phyloP scores from a whole-genome alignment of 805 yeast species.

The Saccharomycopsis fodiens region DNA sequence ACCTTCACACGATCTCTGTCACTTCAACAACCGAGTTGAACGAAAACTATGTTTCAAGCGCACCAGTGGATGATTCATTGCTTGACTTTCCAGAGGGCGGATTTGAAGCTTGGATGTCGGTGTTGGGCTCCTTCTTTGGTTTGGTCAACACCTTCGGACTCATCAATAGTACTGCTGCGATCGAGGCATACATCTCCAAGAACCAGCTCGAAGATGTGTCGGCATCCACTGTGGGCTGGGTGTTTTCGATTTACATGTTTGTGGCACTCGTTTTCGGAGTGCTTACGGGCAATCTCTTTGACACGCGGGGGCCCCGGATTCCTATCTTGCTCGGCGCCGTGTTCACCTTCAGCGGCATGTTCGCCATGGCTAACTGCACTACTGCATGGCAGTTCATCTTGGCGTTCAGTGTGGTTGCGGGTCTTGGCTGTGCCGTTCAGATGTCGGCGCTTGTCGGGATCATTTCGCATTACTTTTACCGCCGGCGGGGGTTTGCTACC shows the following conservation, averaged over 20 bases:
- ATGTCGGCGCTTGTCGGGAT: slow-evolving; percentile 39
- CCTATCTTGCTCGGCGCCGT: slow-evolving; percentile 33
- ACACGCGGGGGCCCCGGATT: slow-evolving; percentile 35
- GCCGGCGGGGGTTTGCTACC: slow-evolving; percentile 36
- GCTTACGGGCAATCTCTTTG: slow-evolving; percentile 40
- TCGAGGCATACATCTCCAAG: slow-evolving; percentile 52
- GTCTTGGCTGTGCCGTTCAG: slow-evolving; percentile 35
- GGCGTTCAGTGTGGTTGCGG: slow-evolving; percentile 41
- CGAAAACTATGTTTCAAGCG: background rate
- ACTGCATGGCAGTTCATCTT: slow-evolving; percentile 44
- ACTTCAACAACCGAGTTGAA: background rate
- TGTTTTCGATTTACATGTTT: slow-evolving; percentile 37
- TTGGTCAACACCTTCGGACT: slow-evolving; percentile 54
- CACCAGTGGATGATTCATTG: background rate
- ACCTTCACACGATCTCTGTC: background rate
- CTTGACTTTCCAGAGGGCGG: slow-evolving; percentile 51
- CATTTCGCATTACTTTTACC: slow-evolving; percentile 38
- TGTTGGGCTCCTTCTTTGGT: slow-evolving; percentile 54
- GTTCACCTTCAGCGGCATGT: slow-evolving; percentile 32
- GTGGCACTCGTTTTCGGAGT: slow-evolving; percentile 29
- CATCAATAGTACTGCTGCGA: slow-evolving; percentile 57
- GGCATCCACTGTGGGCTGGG: slow-evolving; percentile 57
- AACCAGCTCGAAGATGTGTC: slow-evolving; percentile 41
- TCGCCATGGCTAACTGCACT: slow-evolving; percentile 38
- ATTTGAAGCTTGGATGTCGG: slow-evolving; percentile 43